Evolutionary conservation across 768 basidiomycete genomes (phyloP), one percentile per base, ranked within the genome.

Genomic region (Kwoniella mangroviensis): DNA sequence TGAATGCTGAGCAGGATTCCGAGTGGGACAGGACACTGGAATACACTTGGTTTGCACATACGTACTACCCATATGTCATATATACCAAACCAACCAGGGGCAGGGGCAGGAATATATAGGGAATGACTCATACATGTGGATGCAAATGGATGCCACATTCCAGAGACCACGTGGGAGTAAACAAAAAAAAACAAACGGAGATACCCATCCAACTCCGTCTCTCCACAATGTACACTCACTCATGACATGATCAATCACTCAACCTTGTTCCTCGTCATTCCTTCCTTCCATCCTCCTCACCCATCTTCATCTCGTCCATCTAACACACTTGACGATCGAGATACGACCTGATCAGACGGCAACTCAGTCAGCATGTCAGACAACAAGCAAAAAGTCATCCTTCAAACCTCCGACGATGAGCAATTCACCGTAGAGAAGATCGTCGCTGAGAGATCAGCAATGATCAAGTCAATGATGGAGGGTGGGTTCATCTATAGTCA

Each of bases 391-490:
- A 73, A 71, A n/a, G 69, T 79, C 64, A 67, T 79, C n/a, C 74
- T 81, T 28, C 63, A 70, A 22, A 79, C 82, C 49, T 98, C 96
- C 56, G 97, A 99, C 84, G 94, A 92, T 76, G 97, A 98, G 85
- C 89, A 91, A 73, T 99, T 96, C 86, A 87, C 88, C 63, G 92
- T 95, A 73, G 94, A 98, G 82, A 92, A 90, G 84, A 92, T 94
- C 67, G 92, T 99, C 67, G 93, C 93, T 66, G 92, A 95, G 86
- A 92, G 97, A 83, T 91, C 90, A 72, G 94, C 96, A 11, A 89
- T 99, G 78, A 97, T 99, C 85, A 97, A 96, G 88, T 96, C 97
- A 87, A 98, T 99, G 97, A 91, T 98, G 63, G 97, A 98, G 85
- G 97, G 97, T 93, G 67, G 51, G 86, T 74, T 11, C n/a, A n/a